Percentiles rank a stretch among this genome's conserved stretches.
Evolutionary conservation across 1,284 basidiomycete genomes (phyloP).

Genomic region (Exsudoporus floridanus): DNA sequence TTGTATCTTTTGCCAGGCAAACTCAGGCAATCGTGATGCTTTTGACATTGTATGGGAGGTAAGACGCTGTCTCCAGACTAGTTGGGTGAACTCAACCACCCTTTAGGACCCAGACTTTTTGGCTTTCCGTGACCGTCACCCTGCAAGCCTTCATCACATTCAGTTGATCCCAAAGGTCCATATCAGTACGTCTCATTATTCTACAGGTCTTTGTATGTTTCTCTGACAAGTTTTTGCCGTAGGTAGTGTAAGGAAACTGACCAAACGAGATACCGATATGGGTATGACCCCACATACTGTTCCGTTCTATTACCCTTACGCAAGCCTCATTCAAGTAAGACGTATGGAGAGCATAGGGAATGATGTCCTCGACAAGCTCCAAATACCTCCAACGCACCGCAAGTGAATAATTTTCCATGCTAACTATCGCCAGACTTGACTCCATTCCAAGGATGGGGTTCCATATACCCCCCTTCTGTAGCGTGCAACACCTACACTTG

Average conservation of each 20-base stretch:
- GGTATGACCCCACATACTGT: constrained; percentile 19
- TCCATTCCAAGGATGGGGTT: constrained; percentile 61
- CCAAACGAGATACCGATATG: constrained; percentile 23
- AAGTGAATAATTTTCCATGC: constrained; percentile 39
- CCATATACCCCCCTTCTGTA: constrained; percentile 81
- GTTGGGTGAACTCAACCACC: neutral
- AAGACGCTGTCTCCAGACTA: neutral
- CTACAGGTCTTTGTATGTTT: neutral
- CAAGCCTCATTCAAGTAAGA: constrained; percentile 37
- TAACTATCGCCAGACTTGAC: neutral
- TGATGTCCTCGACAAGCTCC: constrained; percentile 47
- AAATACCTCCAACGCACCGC: constrained; percentile 41
- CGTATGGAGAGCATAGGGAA: constrained; percentile 64
- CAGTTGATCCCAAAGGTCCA: constrained; percentile 31
- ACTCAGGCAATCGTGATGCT: constrained; percentile 16
- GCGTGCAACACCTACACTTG: constrained; percentile 78
- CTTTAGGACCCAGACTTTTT: constrained; percentile 30
- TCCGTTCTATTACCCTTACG: neutral
- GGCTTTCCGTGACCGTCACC: constrained; percentile 30
- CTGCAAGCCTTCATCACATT: constrained; percentile 29
- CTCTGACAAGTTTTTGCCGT: neutral
- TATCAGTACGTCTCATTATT: constrained; percentile 19
- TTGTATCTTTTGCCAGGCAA: constrained; percentile 29
- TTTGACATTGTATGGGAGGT: constrained; percentile 35
- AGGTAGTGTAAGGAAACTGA: constrained; percentile 26